These are phyloP conservation scores for Ambrosiella beaveri DNA, from an alignment of 2,329 filamentous ascomycete genomes.

Conservation along the genomic window DNA sequence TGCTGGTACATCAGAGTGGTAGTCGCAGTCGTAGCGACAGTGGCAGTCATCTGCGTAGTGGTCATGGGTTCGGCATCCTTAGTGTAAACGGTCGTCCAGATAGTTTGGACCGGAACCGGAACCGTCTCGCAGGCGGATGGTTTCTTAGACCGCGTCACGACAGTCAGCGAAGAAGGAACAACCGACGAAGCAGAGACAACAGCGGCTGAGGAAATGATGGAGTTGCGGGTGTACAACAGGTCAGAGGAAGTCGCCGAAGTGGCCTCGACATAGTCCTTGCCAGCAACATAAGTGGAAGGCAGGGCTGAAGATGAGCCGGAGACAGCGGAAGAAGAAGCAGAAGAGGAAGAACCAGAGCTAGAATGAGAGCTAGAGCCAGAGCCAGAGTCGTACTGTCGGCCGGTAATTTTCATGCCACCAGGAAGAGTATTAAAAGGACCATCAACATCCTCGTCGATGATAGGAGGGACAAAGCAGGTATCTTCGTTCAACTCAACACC, in stretches of 20 bases:
- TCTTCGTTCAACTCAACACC: constrained; percentile 36
- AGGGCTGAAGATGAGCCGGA: too few relatives aligned
- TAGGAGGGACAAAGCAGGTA: constrained; percentile 33
- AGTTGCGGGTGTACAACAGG: not conserved
- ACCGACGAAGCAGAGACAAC: not conserved
- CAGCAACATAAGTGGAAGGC: too few relatives aligned
- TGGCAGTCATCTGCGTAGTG: not conserved
- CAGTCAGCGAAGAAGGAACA: not conserved
- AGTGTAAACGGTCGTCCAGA: constrained; percentile 26
- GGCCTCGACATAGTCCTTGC: not conserved
- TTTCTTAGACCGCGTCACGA: constrained; percentile 9
- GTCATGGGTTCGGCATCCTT: constrained; percentile 9
- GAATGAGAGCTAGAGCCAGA: not conserved
- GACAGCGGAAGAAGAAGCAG: constrained; percentile 1
- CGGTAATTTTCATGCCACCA: constrained; percentile 36
- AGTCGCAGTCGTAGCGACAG: not conserved
- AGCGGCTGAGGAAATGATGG: not conserved
- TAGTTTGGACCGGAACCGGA: constrained; percentile 20
- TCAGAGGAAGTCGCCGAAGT: not conserved
- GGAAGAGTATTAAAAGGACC: constrained; percentile 33
- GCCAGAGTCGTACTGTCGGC: constrained; percentile 29
- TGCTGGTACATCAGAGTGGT: not conserved
- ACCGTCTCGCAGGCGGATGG: constrained; percentile 17
- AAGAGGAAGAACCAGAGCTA: not conserved
- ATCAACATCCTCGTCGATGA: constrained; percentile 28